Evolutionary conservation across 768 basidiomycete species (phyloP).

Genomic region (Rhizopogon sp.): DNA sequence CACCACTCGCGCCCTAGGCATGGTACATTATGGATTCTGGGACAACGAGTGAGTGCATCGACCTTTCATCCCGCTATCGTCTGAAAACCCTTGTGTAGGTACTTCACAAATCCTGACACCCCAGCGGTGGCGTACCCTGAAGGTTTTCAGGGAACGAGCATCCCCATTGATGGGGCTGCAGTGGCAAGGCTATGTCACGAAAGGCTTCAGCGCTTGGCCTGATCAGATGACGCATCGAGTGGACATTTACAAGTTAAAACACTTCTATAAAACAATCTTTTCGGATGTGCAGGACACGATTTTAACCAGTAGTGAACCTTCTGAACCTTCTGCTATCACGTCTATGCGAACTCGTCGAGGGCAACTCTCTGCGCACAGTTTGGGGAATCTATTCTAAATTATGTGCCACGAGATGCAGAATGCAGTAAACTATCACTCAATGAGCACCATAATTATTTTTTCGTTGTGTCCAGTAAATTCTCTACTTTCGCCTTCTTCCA

Average conservation of each 20-base stretch:
- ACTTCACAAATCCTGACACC: constrained; percentile 68
- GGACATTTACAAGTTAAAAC: neutral
- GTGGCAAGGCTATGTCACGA: constrained; percentile 60
- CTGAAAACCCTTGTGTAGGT: constrained; percentile 31
- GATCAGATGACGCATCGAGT: no score
- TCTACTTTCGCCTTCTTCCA: constrained; percentile 48
- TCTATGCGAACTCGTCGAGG: no score
- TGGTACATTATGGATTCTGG: constrained; percentile 87
- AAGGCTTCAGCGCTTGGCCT: constrained; percentile 29
- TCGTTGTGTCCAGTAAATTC: constrained; percentile 25
- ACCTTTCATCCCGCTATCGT: neutral
- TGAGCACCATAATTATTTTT: constrained; percentile 1
- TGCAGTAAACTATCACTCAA: no score
- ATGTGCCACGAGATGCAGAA: no score
- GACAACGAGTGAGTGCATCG: constrained; percentile 45
- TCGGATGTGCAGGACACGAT: no score
- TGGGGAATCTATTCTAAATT: no score
- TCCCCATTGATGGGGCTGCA: constrained; percentile 71
- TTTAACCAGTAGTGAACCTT: no score
- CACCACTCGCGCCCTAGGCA: constrained; percentile 76
- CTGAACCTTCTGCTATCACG: no score
- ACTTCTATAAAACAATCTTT: neutral
- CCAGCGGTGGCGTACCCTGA: constrained; percentile 72
- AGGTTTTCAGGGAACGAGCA: constrained; percentile 86
- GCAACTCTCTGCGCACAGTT: no score